These are phyloP conservation scores for Dioscorea dumetorum DNA, from an alignment of 106 monocot genomes.

Conservation along the genomic window DNA sequence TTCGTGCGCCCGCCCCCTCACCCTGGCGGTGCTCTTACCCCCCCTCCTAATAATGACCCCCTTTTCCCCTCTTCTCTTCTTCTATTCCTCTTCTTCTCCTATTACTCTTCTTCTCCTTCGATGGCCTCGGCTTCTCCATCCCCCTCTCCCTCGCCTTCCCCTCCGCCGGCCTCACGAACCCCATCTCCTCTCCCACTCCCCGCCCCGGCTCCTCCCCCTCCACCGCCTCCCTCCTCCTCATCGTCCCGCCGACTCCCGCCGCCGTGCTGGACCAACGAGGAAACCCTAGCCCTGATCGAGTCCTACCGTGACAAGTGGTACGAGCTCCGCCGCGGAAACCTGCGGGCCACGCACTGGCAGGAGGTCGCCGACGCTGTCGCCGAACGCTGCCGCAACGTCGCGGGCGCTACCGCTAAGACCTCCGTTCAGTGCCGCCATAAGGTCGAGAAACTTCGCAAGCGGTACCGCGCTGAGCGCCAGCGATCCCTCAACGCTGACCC, in stretches of 20 bases:
- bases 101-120: background rate
- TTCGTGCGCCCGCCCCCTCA: too few relatives aligned
- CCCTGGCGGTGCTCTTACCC: too few relatives aligned
- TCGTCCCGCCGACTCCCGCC: conserved; percentile 23
- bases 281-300: conserved; percentile 84
- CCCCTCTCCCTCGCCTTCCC: too few relatives aligned
- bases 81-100: conserved; percentile 4
- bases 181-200: too few relatives aligned
- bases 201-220: too few relatives aligned
- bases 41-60: too few relatives aligned
- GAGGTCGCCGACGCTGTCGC: conserved; percentile 67
- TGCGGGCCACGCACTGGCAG: conserved; percentile 83
- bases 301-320: conserved; percentile 84
- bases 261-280: conserved; percentile 88
- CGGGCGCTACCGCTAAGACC: conserved; percentile 53
- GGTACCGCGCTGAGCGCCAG: conserved; percentile 69
- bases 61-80: background rate
- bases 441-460: conserved; percentile 98
- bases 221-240: too few relatives aligned
- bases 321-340: conserved; percentile 66
- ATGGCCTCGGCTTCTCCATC: conserved; percentile 6
- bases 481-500: conserved; percentile 31
- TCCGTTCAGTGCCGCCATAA: conserved; percentile 99
- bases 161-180: too few relatives aligned
- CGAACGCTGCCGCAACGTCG: conserved; percentile 23